Evolutionary conservation across 768 basidiomycete species (phyloP).

Genomic region (Boletus tomentosulus): DNA sequence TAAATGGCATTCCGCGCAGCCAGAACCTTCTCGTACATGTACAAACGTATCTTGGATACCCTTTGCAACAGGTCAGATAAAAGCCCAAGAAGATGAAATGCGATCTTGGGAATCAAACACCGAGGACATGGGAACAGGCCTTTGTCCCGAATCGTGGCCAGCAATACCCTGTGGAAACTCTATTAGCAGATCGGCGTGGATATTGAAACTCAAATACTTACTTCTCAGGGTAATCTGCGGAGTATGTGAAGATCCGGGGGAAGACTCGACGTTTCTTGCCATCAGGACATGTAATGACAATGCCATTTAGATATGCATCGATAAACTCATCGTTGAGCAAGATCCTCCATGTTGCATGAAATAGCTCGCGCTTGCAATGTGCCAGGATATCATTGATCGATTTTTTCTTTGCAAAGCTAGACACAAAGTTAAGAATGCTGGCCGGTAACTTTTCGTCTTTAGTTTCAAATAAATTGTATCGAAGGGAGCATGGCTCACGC

Average conservation of each 20-base stretch:
- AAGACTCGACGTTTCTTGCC: constrained; percentile 19
- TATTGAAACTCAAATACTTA: constrained; percentile 3
- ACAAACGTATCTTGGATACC: background rate
- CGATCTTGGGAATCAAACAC: constrained; percentile 17
- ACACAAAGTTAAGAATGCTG: background rate
- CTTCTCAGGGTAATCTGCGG: constrained; percentile 39
- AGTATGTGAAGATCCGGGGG: constrained; percentile 31
- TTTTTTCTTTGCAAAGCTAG: background rate
- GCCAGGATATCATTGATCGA: background rate
- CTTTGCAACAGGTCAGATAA: constrained; percentile 2
- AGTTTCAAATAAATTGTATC: background rate
- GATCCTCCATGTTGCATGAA: constrained; percentile 4
- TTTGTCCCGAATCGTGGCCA: constrained; percentile 26
- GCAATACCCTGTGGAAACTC: constrained; percentile 15
- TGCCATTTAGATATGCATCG: constrained; percentile 20
- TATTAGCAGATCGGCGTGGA: no score
- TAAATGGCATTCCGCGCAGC: constrained; percentile 8
- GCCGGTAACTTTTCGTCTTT: background rate
- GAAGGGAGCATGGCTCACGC: background rate
- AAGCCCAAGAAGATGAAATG: constrained; percentile 14
- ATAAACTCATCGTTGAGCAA: constrained; percentile 18
- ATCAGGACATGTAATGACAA: constrained; percentile 22
- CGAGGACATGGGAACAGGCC: constrained; percentile 31
- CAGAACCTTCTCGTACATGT: background rate
- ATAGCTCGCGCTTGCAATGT: constrained; percentile 4